Evolutionary conservation across 352 stramenopile species (phyloP).

Genomic region (Globisporangium spinosum): DNA sequence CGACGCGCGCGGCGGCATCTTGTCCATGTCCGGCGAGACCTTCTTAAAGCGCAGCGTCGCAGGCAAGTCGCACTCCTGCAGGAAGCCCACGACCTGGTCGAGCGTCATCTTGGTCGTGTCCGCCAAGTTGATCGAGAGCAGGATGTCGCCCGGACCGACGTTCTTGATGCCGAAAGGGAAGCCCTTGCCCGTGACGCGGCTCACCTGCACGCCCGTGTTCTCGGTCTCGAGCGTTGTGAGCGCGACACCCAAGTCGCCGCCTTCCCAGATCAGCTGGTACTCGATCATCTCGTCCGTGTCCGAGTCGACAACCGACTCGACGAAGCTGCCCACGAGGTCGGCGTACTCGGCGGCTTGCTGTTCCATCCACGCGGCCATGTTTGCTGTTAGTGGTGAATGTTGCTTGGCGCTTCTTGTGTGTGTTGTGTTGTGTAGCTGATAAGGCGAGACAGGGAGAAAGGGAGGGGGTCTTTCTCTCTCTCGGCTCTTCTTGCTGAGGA

Average conservation of each 20-base stretch:
- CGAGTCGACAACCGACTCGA: slow-evolving; percentile 77
- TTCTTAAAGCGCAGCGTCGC: slow-evolving; percentile 87
- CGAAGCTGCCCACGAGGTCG: slow-evolving; percentile 82
- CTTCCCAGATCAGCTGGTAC: slow-evolving; percentile 89
- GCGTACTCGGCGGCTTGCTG: slow-evolving; percentile 83
- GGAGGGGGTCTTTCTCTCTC: neutral
- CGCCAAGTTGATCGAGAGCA: slow-evolving; percentile 83
- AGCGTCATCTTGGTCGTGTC: slow-evolving; percentile 77
- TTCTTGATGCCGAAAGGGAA: slow-evolving; percentile 90
- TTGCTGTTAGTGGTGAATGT: neutral
- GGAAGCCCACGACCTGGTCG: slow-evolving; percentile 76
- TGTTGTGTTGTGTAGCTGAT: neutral
- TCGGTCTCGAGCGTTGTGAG: slow-evolving; percentile 71
- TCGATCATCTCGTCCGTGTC: slow-evolving; percentile 85
- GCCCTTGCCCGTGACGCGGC: slow-evolving; percentile 79
- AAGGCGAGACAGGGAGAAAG: neutral
- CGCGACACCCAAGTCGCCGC: slow-evolving; percentile 76
- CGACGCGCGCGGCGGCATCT: slow-evolving; percentile 24
- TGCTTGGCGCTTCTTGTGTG: slow-evolving; percentile 22
- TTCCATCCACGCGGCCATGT: slow-evolving; percentile 60
- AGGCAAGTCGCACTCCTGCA: slow-evolving; percentile 82
- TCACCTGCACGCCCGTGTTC: slow-evolving; percentile 62
- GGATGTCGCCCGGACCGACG: slow-evolving; percentile 68
- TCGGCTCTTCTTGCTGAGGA: neutral
- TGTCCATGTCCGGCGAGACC: slow-evolving; percentile 52